Evolutionary conservation across 2,329 filamentous ascomycete genomes (phyloP), one percentile per base, ranked within the genome.

Genomic region (Calonectria honghensis): DNA sequence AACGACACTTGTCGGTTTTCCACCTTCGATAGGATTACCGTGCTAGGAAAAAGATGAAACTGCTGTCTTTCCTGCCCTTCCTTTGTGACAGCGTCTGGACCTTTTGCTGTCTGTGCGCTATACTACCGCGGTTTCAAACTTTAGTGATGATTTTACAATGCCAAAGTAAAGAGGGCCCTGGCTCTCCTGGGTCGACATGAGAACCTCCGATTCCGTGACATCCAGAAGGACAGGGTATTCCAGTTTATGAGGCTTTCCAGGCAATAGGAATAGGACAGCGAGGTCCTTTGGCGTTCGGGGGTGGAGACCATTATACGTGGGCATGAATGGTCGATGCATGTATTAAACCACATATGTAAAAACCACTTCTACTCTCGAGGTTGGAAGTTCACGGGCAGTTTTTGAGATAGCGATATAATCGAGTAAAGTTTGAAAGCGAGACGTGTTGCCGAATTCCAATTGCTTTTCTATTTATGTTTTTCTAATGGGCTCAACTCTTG

Each of bases 361-460:
- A 63, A 63, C 57, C 66, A 73, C 73, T 74, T 75, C 73, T 74
- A 66, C 59, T 70, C 73, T 75, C 48, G 54, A 74, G 70, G 61
- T 72, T 69, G 70, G 74, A 77, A 70, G 75, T 76, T 77, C 75
- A 72, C 45, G 68, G 74, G 75, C 74, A 81, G 72, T 75, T 71
- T 78, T 80, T 77, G 68, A 73, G 73, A 75, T 81, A 82, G 80
- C 78, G 76, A 77, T 74, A 75, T 75, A 78, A 80, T 79, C 70
- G 67, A 81, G 74, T 73, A 70, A 70, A 72, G 65, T 75, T 68
- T 66, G 39, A 73, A 76, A 79, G 74, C 64, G 59, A 75, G 72
- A 72, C 68, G 66, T 75, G 24, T 51, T 24, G 51, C 39, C 32
- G 31, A 29, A 13, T 52, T 37, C n/a, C 57, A 4, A 41, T 41